Base-by-base conservation (phyloP, 306 rosid genomes). In the Oemleria cerasiformis region DNA sequence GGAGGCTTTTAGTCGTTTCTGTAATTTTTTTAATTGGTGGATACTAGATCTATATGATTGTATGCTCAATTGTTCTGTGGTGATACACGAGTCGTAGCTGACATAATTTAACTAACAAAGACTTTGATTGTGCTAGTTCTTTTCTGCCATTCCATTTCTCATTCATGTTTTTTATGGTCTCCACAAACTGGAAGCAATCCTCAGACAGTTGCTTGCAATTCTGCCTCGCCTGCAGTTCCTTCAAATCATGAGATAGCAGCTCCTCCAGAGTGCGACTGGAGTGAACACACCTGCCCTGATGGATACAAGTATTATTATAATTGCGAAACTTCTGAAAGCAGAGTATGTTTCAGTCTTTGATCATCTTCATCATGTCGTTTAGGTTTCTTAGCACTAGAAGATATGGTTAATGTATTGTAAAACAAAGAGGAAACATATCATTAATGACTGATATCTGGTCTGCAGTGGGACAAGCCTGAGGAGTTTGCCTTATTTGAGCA, bases 381-480 rank as follows among this genome's bases (percentile, higher is more conserved):
- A 56, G 68, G 54, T 9, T 63, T 75, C 70, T 78, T 65, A 58
- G 38, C 73, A 44, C 34, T 41, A 65, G 19, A 40, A 54, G 13
- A 54, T 40, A 8, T 39, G 39, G 23, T 30, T 30, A 21, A 40
- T 54, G 51, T 20, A 17, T 21, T 20, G 20, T 20, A 8, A 23
- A 56, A 56, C 21, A 50, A 36, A 36, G 10, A 39, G 12, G 14
- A 9, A 20, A 19, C 20, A 39, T 53, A 38, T 70, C 73, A 82
- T 63, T 70, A 58, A 81, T 68, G 65, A 68, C 63, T 70, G 60
- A 23, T 30, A 78, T 70, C 71, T 78, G 68, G 65, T 62, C 56
- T 80, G 82, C 86, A 91, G 97, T 90, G 98, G 97, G 94, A 86
- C 70, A 91, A 84, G 84, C 98, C 97, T 23, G 92, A 86, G 81